Conservation (phyloP, 306 rosid genomes). For the Dicorynia guianensis region DNA sequence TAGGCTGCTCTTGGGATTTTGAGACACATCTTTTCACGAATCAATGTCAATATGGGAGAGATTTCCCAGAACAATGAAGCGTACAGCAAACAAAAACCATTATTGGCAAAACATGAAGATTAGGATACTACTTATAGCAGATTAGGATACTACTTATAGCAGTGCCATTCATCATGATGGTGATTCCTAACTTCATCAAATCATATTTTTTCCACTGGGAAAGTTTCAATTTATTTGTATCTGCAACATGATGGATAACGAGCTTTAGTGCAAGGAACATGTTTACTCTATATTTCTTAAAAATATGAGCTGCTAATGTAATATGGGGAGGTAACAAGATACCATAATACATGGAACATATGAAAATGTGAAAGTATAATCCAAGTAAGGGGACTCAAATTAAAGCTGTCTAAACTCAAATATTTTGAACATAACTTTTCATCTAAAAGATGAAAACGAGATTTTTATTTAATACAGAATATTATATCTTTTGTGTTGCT, state of each 20-base stretch:
- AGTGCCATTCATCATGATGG: not conserved
- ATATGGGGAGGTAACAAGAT: not conserved
- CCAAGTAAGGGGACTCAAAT: no score
- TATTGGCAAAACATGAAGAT: not conserved
- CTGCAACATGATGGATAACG: not conserved
- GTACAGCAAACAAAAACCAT: not conserved
- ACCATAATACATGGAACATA: not conserved
- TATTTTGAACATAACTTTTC: no score
- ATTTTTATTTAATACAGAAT: no score
- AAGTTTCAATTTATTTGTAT: not conserved
- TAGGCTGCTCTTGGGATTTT: no score
- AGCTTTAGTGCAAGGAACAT: not conserved
- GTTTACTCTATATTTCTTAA: not conserved
- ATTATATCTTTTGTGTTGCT: no score
- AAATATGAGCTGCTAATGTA: not conserved
- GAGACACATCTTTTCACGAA: no score
- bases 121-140: not conserved
- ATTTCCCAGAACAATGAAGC: not conserved
- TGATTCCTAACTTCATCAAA: not conserved
- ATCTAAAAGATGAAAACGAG: no score
- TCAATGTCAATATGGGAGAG: not conserved
- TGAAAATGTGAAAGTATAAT: not conserved
- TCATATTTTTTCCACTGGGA: not conserved
- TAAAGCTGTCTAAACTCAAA: no score
- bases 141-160: not conserved